phyloP scores from a whole-genome alignment of 257 asterid genomes.

The Solanum ossicruentum region DNA sequence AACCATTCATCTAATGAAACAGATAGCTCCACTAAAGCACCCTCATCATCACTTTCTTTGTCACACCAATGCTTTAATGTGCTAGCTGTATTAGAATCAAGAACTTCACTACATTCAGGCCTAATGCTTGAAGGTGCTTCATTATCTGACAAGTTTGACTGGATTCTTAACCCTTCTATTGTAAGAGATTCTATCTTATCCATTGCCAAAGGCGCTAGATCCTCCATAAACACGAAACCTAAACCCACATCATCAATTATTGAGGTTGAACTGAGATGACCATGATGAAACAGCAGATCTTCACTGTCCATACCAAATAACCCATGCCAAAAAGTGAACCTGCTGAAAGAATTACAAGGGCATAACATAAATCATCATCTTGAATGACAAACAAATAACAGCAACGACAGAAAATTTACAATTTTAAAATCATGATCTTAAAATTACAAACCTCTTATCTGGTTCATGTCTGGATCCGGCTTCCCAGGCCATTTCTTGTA shows the following conservation, averaged over 20 bases:
- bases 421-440: not conserved
- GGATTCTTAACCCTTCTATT: conserved; percentile 67
- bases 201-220: conserved; percentile 50
- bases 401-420: not conserved
- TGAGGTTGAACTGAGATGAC: conserved; percentile 12
- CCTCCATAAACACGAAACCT: conserved; percentile 36
- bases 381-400: conserved; percentile 3
- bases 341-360: conserved; percentile 3
- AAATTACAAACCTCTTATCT: conserved; percentile 37
- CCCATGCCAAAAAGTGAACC: conserved; percentile 14
- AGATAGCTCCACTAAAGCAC: conserved; percentile 28
- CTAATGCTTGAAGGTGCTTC: conserved; percentile 48
- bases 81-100: conserved; percentile 3
- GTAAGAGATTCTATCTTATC: conserved; percentile 47
- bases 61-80: conserved; percentile 8
- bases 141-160: conserved; percentile 46
- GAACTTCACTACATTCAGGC: conserved; percentile 14
- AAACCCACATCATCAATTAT: conserved; percentile 14
- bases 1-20: conserved; percentile 53
- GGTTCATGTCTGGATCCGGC: conserved; percentile 16
- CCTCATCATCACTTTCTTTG: conserved; percentile 1
- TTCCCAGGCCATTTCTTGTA: conserved; percentile 41
- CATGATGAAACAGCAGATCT: conserved; percentile 1
- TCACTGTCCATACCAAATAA: not conserved
- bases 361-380: not conserved